These are phyloP conservation scores for Fusarium circinatum DNA, from an alignment of 2,329 filamentous ascomycete species.

Conservation along the genomic window DNA sequence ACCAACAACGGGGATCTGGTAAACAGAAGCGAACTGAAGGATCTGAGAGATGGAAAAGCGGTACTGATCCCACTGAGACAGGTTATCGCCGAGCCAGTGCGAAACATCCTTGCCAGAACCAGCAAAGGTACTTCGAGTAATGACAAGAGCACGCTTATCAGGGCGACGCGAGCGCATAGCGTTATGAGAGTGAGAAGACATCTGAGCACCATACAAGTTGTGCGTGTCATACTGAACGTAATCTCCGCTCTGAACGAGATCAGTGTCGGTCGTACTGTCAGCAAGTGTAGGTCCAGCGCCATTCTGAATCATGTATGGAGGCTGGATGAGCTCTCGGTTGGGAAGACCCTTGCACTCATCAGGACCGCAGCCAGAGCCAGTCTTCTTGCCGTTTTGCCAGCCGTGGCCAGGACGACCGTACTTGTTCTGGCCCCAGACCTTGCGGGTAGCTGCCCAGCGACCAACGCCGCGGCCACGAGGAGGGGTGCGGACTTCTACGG, in stretches of 20 bases:
- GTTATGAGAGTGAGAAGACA: conserved; percentile 71
- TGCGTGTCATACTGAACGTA: conserved; percentile 67
- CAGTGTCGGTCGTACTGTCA: conserved; percentile 39
- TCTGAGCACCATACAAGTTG: conserved; percentile 81
- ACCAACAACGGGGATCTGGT: conserved; percentile 75
- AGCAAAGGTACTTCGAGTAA: conserved; percentile 80
- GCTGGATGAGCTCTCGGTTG: conserved; percentile 35
- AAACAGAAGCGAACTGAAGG: conserved; percentile 70
- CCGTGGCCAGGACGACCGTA: conserved; percentile 1
- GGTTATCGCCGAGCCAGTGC: conserved; percentile 64
- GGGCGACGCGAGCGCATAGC: conserved; percentile 76
- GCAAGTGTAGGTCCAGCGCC: conserved; percentile 38
- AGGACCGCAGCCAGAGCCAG: conserved; percentile 35
- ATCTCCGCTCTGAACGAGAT: conserved; percentile 34
- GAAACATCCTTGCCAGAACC: conserved; percentile 74
- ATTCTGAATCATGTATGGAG: conserved; percentile 43
- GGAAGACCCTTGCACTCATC: conserved; percentile 42
- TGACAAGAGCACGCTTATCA: conserved; percentile 71
- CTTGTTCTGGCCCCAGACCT: conserved; percentile 26
- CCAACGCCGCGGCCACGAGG: conserved; percentile 12
- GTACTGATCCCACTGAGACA: conserved; percentile 66
- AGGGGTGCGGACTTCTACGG: not conserved
- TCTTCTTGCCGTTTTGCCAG: conserved; percentile 37
- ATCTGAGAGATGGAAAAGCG: conserved; percentile 67
- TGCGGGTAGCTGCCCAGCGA: conserved; percentile 20